phyloP scores from a whole-genome alignment of 202 grass and related monocot genomes.

The Carex sylvatica region DNA sequence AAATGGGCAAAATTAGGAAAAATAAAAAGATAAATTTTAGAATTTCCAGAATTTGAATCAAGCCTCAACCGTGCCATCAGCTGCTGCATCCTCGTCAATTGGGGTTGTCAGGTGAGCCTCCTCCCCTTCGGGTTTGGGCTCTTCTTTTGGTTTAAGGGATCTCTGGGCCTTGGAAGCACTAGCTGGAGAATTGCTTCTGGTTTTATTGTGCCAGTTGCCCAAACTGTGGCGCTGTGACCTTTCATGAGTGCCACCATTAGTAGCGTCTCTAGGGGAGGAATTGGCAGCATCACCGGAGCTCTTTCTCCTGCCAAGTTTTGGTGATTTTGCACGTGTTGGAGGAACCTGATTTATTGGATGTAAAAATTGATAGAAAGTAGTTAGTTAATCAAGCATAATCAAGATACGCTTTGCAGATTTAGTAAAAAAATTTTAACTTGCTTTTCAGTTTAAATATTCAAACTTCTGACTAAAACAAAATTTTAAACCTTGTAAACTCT shows the following conservation, averaged over 20 bases:
- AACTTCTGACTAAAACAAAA: neutral
- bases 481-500: neutral
- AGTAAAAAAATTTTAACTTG: neutral
- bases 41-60: slow-evolving; percentile 19
- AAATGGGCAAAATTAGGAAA: slow-evolving; percentile 20
- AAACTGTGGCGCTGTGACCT: slow-evolving; percentile 32
- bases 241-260: neutral
- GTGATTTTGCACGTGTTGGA: slow-evolving; percentile 48
- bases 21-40: neutral
- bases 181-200: slow-evolving; percentile 40
- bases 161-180: slow-evolving; percentile 11
- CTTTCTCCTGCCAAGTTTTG: slow-evolving; percentile 48
- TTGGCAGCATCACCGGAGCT: slow-evolving; percentile 27
- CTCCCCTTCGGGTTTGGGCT: slow-evolving; percentile 22
- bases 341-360: slow-evolving; percentile 28
- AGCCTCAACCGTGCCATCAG: slow-evolving; percentile 7
- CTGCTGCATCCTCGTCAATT: neutral
- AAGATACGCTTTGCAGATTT: neutral
- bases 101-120: neutral
- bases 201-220: slow-evolving; percentile 15
- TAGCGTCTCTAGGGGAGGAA: slow-evolving; percentile 1
- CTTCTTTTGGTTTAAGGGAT: slow-evolving; percentile 39
- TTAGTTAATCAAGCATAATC: slow-evolving; percentile 11
- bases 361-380: neutral
- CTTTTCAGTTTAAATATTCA: neutral